Base-by-base conservation (phyloP, 352 stramenopile species). In the Globisporangium perplexum region DNA sequence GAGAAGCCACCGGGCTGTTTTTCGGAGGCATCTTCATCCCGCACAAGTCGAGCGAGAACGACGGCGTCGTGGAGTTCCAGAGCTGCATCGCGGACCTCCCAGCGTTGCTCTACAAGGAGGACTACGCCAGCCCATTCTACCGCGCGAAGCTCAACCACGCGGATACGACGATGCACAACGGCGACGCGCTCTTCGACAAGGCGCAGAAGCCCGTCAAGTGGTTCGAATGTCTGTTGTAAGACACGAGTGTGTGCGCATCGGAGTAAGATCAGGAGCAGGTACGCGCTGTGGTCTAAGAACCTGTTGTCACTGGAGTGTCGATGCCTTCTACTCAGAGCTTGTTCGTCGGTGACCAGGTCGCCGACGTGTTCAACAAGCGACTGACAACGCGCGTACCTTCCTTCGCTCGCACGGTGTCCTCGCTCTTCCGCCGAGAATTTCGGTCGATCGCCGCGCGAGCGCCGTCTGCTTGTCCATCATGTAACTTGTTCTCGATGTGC, bases 221-320 rank as follows among this genome's bases (percentile, higher is more conserved):
- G 78, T 83, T 90, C 41, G 72, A 86, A 62, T 90, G 78, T 42
- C n/a, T 82, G 44, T 55, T 88, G 24, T 85, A 76, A 44, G 38
- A 3, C 80, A 64, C 46, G 33, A 53, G 11, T 85, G 66, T 55
- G 17, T 24, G n/a, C n/a, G n/a, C n/a, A n/a, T n/a, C n/a, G n/a
- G n/a, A n/a, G n/a, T n/a, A n/a, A n/a, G n/a, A n/a, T n/a, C n/a
- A n/a, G n/a, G n/a, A n/a, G n/a, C n/a, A n/a, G n/a, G n/a, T n/a
- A n/a, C n/a, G n/a, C n/a, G n/a, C n/a, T n/a, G n/a, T n/a, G n/a
- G n/a, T n/a, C n/a, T n/a, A 36, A 7, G 15, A 22, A 10, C 15
- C 8, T 23, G 17, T 20, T 44, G 17, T 44, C 38, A 22, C 23
- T 6, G 10, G 1, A 20, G 14, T 43, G 7, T 20, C 6, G 36